Evolutionary conservation across 129 eudicot species (phyloP).

Genomic region (sunflower (Helianthus annuus)): DNA sequence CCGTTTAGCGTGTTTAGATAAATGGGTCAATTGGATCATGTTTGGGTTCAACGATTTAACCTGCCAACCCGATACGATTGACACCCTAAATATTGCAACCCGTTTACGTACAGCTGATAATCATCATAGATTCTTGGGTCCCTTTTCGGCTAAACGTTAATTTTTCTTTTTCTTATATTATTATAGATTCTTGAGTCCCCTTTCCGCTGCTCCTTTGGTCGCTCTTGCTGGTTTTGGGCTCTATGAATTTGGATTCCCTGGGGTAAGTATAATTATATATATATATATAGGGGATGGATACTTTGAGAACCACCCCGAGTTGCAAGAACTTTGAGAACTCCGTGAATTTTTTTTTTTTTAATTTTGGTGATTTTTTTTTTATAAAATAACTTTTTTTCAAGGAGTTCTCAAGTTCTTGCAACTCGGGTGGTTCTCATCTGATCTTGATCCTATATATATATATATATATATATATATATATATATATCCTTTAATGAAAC

Average conservation of each 20-base stretch:
- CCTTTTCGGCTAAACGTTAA: background rate
- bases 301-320: too few relatives aligned
- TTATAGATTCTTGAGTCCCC: slow-evolving; percentile 56
- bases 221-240: slow-evolving; percentile 72
- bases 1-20: background rate
- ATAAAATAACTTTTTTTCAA: too few relatives aligned
- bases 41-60: background rate
- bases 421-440: too few relatives aligned
- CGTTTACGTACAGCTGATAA: background rate
- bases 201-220: slow-evolving; percentile 67
- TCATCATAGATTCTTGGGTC: background rate
- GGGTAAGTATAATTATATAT: slow-evolving; percentile 35
- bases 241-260: slow-evolving; percentile 73
- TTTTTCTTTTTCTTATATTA: background rate
- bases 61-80: background rate
- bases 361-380: too few relatives aligned
- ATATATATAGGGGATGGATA: background rate
- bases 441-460: background rate
- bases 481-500: background rate
- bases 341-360: too few relatives aligned
- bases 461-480: background rate
- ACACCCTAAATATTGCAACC: background rate
- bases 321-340: too few relatives aligned
- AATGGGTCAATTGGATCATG: background rate
- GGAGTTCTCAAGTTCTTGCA: too few relatives aligned